phyloP scores from a whole-genome alignment of 2,329 filamentous ascomycete genomes.

The Cercospora zeae-maydis region DNA sequence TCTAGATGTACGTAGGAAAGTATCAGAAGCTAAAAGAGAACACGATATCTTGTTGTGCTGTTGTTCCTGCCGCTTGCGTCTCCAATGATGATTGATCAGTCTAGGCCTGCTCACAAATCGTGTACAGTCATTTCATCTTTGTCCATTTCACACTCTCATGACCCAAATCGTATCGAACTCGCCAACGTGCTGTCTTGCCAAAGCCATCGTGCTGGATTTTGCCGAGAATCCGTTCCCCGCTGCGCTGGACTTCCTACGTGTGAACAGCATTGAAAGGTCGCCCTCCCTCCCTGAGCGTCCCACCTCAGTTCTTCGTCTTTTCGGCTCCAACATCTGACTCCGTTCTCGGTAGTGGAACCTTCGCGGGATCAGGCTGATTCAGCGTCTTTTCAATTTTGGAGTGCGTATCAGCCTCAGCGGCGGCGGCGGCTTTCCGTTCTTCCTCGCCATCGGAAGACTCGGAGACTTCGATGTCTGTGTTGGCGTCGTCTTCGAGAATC shows the following conservation, averaged over 20 bases:
- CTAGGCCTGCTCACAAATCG: not conserved
- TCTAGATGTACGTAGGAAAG: not conserved
- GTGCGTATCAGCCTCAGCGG: constrained; percentile 2
- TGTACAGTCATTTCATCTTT: not conserved
- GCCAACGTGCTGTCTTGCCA: not conserved
- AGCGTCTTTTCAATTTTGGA: constrained; percentile 23
- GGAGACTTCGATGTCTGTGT: constrained; percentile 22
- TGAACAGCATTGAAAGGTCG: too few relatives aligned
- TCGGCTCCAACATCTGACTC: constrained; percentile 1
- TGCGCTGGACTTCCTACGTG: too few relatives aligned
- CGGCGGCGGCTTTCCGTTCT: constrained; percentile 6
- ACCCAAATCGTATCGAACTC: not conserved
- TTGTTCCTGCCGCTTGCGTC: not conserved
- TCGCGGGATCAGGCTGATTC: constrained; percentile 26
- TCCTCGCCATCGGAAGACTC: constrained; percentile 20
- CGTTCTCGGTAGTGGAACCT: constrained; percentile 25
- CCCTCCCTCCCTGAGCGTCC: too few relatives aligned
- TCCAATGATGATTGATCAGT: not conserved
- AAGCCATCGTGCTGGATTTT: not conserved
- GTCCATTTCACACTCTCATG: not conserved
- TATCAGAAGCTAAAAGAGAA: too few relatives aligned
- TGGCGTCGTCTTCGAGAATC: constrained; percentile 21
- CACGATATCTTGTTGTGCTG: not conserved
- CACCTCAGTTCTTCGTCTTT: not conserved
- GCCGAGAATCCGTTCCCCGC: too few relatives aligned